Evolutionary conservation across 2,329 filamentous ascomycete genomes (phyloP).

Genomic region (Sclerotinia borealis): DNA sequence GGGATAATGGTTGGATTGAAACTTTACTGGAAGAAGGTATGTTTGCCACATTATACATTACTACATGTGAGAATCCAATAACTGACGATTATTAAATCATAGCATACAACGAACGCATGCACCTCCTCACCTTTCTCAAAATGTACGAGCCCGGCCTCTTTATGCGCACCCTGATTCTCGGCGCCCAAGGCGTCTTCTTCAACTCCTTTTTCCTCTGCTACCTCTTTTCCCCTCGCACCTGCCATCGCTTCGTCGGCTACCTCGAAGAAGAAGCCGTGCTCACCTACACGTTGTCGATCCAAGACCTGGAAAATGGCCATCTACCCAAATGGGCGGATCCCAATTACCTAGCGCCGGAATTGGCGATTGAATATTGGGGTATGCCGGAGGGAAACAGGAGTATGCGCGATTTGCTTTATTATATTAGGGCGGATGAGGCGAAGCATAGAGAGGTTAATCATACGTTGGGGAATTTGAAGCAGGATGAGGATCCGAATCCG

Average conservation of each 20-base stretch:
- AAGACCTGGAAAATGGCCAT: conserved; percentile 78
- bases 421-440: conserved; percentile 85
- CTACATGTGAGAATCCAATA: conserved; percentile 55
- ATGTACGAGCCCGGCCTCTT: conserved; percentile 74
- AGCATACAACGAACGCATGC: conserved; percentile 91
- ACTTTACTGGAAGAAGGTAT: conserved; percentile 60
- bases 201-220: conserved; percentile 89
- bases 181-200: conserved; percentile 93
- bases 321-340: conserved; percentile 71
- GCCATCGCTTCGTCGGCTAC: conserved; percentile 94
- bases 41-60: conserved; percentile 35
- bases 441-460: conserved; percentile 93
- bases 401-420: conserved; percentile 82
- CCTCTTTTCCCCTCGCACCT: conserved; percentile 77
- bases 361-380: conserved; percentile 87
- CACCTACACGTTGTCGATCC: conserved; percentile 85
- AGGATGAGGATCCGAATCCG: conserved; percentile 83
- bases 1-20: conserved; percentile 96
- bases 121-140: conserved; percentile 86
- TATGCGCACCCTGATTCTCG: conserved; percentile 88
- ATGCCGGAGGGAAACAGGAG: conserved; percentile 79
- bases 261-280: conserved; percentile 95
- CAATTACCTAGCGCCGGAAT: conserved; percentile 73
- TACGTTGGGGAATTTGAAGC: conserved; percentile 80
- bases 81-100: conserved; percentile 55